Evolutionary conservation across 441 rosid genomes (phyloP).

Genomic region (Iberis amara): DNA sequence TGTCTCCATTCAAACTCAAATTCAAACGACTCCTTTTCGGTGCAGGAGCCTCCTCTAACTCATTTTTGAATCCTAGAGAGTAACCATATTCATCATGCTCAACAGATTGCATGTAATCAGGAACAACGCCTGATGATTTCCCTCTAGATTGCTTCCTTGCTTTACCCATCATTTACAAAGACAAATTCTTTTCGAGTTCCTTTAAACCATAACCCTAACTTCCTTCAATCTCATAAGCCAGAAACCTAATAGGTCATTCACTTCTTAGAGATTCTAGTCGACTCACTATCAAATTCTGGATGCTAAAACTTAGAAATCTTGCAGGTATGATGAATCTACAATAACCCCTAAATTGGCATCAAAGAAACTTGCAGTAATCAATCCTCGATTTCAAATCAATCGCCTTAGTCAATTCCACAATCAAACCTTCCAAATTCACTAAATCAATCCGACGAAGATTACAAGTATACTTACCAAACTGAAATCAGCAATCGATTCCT

Average conservation of each 20-base stretch:
- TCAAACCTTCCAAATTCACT: not conserved
- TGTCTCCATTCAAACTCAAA: conserved; percentile 46
- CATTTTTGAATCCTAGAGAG: conserved; percentile 47
- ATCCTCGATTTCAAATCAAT: not conserved
- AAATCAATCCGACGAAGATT: conserved; percentile 17
- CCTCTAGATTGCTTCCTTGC: conserved; percentile 63
- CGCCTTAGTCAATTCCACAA: conserved; percentile 1
- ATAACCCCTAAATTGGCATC: not conserved
- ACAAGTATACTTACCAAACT: conserved; percentile 10
- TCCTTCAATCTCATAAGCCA: conserved; percentile 15
- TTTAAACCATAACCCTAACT: conserved; percentile 9
- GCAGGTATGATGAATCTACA: conserved; percentile 2
- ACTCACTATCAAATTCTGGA: no score
- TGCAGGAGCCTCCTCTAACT: conserved; percentile 52
- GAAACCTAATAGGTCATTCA: conserved; percentile 1
- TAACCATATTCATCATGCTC: conserved; percentile 73
- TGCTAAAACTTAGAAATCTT: not conserved
- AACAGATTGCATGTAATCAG: conserved; percentile 51
- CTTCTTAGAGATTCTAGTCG: not conserved
- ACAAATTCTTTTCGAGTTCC: conserved; percentile 34
- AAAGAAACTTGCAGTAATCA: conserved; percentile 3
- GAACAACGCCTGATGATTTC: conserved; percentile 54
- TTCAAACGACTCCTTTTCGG: conserved; percentile 55
- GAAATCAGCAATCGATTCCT: not conserved
- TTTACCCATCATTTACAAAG: conserved; percentile 56